Conservation (phyloP, 768 basidiomycete species). For the Suillus discolor region DNA sequence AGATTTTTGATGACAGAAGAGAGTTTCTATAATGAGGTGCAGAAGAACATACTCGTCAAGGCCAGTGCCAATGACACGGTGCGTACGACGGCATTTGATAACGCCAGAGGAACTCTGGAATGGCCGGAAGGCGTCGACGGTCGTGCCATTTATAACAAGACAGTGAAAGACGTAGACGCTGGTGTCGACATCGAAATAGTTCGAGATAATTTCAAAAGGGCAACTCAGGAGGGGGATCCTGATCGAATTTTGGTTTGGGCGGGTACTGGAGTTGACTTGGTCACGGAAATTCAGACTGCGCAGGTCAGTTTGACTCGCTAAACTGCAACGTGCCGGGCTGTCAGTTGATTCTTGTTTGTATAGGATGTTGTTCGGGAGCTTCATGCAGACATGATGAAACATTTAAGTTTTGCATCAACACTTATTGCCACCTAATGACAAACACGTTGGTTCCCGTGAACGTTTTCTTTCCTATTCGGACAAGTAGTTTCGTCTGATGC, state of each 20-base stretch:
- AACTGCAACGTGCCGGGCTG: constrained; percentile 4
- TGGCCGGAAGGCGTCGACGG: constrained; percentile 70
- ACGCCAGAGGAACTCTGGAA: constrained; percentile 52
- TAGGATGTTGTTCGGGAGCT: constrained; percentile 61
- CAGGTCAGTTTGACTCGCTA: constrained; percentile 33
- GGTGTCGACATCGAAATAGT: constrained; percentile 48
- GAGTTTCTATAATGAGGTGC: constrained; percentile 54
- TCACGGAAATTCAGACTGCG: constrained; percentile 46
- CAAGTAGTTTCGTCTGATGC: neutral
- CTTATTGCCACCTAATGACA: constrained; percentile 23
- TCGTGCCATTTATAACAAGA: constrained; percentile 46
- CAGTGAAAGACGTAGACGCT: constrained; percentile 56
- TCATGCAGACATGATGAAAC: constrained; percentile 45
- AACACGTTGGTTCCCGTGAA: neutral
- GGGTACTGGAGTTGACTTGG: constrained; percentile 63
- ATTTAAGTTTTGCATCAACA: constrained; percentile 32
- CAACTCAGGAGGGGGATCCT: constrained; percentile 45
- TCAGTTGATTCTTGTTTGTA: constrained; percentile 12
- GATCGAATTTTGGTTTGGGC: constrained; percentile 67
- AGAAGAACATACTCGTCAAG: constrained; percentile 53
- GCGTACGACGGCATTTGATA: constrained; percentile 66
- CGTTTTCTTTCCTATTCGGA: constrained; percentile 6
- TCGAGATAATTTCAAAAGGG: constrained; percentile 48
- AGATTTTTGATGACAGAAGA: constrained; percentile 73
- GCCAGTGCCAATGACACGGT: constrained; percentile 50